phyloP scores from a whole-genome alignment of 2,329 filamentous ascomycete genomes.

The Rhynchosporium graminicola region DNA sequence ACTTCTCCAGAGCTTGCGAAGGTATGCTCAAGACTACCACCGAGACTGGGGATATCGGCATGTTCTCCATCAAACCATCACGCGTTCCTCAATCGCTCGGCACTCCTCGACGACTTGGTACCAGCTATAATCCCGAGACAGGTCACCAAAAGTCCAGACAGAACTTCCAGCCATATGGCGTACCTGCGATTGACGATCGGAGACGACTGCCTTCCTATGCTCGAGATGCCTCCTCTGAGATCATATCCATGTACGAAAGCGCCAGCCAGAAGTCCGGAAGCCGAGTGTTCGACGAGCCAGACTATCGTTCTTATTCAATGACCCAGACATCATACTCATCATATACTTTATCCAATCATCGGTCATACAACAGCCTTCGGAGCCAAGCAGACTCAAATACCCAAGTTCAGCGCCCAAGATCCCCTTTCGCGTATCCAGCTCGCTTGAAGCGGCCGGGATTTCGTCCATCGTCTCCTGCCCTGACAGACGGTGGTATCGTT shows the following conservation, averaged over 20 bases:
- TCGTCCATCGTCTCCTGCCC: slow-evolving; percentile 40
- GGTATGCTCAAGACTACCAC: slow-evolving; percentile 67
- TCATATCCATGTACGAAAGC: slow-evolving; percentile 56
- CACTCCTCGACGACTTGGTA: slow-evolving; percentile 30
- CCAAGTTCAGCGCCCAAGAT: slow-evolving; percentile 54
- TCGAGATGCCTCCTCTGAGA: slow-evolving; percentile 54
- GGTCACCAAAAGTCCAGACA: slow-evolving; percentile 27
- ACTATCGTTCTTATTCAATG: slow-evolving; percentile 56
- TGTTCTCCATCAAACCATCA: slow-evolving; percentile 56
- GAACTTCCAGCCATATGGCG: slow-evolving; percentile 32
- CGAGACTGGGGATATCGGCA: slow-evolving; percentile 64
- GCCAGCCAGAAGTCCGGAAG: slow-evolving; percentile 50
- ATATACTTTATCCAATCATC: slow-evolving; percentile 48
- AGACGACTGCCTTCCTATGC: slow-evolving; percentile 49
- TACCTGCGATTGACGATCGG: slow-evolving; percentile 45
- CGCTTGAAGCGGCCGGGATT: slow-evolving; percentile 55
- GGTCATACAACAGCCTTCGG: slow-evolving; percentile 51
- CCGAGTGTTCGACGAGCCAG: slow-evolving; percentile 46
- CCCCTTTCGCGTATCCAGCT: slow-evolving; percentile 60
- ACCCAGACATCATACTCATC: slow-evolving; percentile 47
- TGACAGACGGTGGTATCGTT: slow-evolving; percentile 39
- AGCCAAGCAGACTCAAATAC: slow-evolving; percentile 47
- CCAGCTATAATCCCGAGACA: slow-evolving; percentile 24
- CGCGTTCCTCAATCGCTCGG: slow-evolving; percentile 35
- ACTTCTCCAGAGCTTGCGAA: slow-evolving; percentile 56